A percentile compares a stretch with the other conserved stretches of the same genome.
Evolutionary conservation across 805 yeast species (phyloP).

Genomic region (Wickerhamiella occidentalis): DNA sequence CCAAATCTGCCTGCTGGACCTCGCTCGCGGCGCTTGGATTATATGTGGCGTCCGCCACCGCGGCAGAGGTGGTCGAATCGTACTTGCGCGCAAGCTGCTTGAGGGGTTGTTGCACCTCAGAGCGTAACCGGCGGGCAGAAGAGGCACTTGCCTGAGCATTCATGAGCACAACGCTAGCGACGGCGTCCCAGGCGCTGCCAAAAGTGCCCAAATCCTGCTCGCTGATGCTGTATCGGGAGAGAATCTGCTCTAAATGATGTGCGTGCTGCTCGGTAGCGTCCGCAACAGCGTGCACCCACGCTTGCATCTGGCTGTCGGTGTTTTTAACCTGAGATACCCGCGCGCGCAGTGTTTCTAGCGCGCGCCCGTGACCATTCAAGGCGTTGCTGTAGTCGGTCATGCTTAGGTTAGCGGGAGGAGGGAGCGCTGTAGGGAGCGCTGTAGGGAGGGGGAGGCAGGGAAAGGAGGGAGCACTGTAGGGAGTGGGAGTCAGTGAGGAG

Average conservation of each 20-base stretch:
- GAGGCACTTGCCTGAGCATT: conserved; percentile 25
- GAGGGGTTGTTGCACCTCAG: conserved; percentile 30
- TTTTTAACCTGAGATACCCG: conserved; percentile 44
- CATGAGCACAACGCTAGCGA: conserved; percentile 23
- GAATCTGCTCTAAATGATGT: conserved; percentile 32
- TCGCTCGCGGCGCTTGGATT: conserved; percentile 36
- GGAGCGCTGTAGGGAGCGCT: too few relatives aligned
- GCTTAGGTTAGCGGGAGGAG: conserved; percentile 8
- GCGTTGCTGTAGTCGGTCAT: conserved; percentile 20
- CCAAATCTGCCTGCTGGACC: conserved; percentile 33
- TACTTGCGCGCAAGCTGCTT: conserved; percentile 35
- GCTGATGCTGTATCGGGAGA: conserved; percentile 15
- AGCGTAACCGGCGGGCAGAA: conserved; percentile 29
- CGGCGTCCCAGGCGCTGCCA: conserved; percentile 23
- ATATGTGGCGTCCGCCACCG: conserved; percentile 2
- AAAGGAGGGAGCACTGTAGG: too few relatives aligned
- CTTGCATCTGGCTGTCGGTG: conserved; percentile 49
- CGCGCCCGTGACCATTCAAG: conserved; percentile 30
- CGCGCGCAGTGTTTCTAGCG: conserved; percentile 46
- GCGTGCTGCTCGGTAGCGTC: conserved; percentile 38
- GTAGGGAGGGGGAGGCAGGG: too few relatives aligned
- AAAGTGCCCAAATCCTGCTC: conserved; percentile 23
- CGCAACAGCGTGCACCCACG: conserved; percentile 45
- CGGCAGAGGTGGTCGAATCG: conserved; percentile 13
- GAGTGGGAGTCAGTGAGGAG: too few relatives aligned